Evolutionary conservation across 495 filamentous ascomycete species (phyloP).

Genomic region (Aspergillus incahuasiensis): DNA sequence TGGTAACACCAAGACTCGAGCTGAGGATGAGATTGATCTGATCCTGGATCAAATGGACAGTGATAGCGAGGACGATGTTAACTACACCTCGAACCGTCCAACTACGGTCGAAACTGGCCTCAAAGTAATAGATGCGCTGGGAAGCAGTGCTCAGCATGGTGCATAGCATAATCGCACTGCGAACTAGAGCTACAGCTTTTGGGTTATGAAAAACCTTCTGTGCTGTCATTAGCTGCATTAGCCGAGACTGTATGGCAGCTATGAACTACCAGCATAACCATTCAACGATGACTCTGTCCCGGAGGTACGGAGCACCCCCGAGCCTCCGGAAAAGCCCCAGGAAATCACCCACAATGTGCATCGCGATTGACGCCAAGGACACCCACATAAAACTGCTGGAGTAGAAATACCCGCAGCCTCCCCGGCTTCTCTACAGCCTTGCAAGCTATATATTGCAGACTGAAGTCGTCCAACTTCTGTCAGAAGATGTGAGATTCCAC

Average conservation of each 20-base stretch:
- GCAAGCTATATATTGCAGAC: neutral
- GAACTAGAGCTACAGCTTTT: neutral
- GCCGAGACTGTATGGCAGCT: neutral
- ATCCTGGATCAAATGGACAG: constrained; percentile 51
- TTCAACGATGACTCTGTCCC: neutral
- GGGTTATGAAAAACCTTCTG: neutral
- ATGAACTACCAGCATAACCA: neutral
- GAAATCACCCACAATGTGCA: neutral
- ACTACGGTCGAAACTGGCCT: neutral
- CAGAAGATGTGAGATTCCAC: neutral
- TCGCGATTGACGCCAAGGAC: neutral
- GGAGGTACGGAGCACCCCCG: neutral
- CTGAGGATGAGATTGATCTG: constrained; percentile 49
- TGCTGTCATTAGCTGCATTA: neutral
- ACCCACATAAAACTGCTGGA: neutral
- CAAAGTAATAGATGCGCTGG: neutral
- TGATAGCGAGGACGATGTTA: constrained; percentile 36
- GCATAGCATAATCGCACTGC: neutral
- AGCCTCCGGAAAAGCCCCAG: neutral
- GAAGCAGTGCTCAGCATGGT: neutral
- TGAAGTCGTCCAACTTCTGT: neutral
- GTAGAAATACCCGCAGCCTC: neutral
- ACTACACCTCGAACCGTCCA: constrained; percentile 14
- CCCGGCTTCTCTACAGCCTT: neutral
- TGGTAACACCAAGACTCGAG: constrained; percentile 30